These are phyloP conservation scores for Lactarius sp. DNA, from an alignment of 768 basidiomycete species.

Conservation along the genomic window DNA sequence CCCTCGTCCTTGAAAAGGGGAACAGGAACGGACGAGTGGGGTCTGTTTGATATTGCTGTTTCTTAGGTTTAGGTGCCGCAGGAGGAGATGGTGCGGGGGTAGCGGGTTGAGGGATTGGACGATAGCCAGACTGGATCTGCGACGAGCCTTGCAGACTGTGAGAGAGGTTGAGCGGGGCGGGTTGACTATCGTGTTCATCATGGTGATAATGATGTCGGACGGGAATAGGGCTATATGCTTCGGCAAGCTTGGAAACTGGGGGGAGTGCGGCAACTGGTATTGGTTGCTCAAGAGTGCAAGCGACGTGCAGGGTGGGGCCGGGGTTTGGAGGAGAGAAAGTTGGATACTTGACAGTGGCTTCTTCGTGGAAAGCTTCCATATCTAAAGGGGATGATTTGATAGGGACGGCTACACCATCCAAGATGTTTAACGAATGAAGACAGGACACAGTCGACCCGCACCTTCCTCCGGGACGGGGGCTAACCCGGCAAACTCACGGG, in stretches of 20 bases:
- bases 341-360: slow-evolving; percentile 93
- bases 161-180: slow-evolving; percentile 38
- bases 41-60: slow-evolving; percentile 98
- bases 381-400: slow-evolving; percentile 92
- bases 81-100: slow-evolving; percentile 86
- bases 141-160: slow-evolving; percentile 30
- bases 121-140: slow-evolving; percentile 40
- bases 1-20: slow-evolving; percentile 75
- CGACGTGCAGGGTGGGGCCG: slow-evolving; percentile 37
- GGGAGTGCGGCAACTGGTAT: slow-evolving; percentile 30
- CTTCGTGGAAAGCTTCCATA: slow-evolving; percentile 82
- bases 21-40: slow-evolving; percentile 91
- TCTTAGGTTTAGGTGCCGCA: slow-evolving; percentile 84
- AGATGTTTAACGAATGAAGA: slow-evolving; percentile 1
- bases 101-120: slow-evolving; percentile 56
- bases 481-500: slow-evolving; percentile 81
- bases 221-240: slow-evolving; percentile 91
- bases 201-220: slow-evolving; percentile 93
- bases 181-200: slow-evolving; percentile 56
- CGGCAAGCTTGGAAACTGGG: slow-evolving; percentile 65
- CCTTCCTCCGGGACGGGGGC: slow-evolving; percentile 48
- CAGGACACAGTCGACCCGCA: slow-evolving; percentile 28
- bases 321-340: slow-evolving; percentile 64
- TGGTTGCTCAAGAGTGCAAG: slow-evolving; percentile 24
- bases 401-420: slow-evolving; percentile 41